Evolutionary conservation across 2,329 filamentous ascomycete species (phyloP).

Genomic region (Sphaerulina vaccinii): DNA sequence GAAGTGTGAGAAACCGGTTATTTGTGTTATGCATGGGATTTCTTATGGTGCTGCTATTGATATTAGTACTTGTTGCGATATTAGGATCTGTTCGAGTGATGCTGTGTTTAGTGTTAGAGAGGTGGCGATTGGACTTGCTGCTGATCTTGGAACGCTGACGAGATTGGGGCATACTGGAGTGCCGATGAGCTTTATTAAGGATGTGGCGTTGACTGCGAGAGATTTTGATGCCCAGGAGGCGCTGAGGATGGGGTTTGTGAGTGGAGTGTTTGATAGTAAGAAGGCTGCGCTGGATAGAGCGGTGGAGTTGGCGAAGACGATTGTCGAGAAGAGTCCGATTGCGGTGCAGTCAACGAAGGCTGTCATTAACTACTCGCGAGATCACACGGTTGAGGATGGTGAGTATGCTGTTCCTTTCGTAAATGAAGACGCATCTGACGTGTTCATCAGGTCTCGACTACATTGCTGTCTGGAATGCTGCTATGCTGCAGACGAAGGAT

Average conservation of each 20-base stretch:
- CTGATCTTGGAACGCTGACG: conserved; percentile 74
- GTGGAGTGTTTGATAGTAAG: conserved; percentile 62
- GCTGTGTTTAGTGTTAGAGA: conserved; percentile 71
- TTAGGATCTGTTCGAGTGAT: conserved; percentile 60
- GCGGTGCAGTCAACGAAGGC: conserved; percentile 87
- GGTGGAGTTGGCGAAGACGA: conserved; percentile 60
- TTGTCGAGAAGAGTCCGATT: conserved; percentile 84
- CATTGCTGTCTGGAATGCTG: conserved; percentile 28
- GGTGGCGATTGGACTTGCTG: conserved; percentile 76
- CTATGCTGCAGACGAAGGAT: conserved; percentile 30
- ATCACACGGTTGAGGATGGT: conserved; percentile 68
- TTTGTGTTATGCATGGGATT: conserved; percentile 77
- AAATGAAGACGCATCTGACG: conserved; percentile 53
- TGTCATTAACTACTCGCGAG: conserved; percentile 76
- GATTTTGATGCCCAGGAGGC: conserved; percentile 70
- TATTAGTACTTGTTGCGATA: conserved; percentile 63
- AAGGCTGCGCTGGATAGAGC: conserved; percentile 60
- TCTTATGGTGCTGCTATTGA: conserved; percentile 79
- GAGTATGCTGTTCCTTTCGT: conserved; percentile 49
- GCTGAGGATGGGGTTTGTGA: conserved; percentile 66
- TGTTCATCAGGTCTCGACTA: conserved; percentile 22
- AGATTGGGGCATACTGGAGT: conserved; percentile 72
- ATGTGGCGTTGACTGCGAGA: conserved; percentile 70
- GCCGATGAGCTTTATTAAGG: conserved; percentile 73
- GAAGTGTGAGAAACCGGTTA: conserved; percentile 86